Base-by-base conservation (phyloP, 139 green algal genomes). In the Edaphochlamys debaryana region DNA sequence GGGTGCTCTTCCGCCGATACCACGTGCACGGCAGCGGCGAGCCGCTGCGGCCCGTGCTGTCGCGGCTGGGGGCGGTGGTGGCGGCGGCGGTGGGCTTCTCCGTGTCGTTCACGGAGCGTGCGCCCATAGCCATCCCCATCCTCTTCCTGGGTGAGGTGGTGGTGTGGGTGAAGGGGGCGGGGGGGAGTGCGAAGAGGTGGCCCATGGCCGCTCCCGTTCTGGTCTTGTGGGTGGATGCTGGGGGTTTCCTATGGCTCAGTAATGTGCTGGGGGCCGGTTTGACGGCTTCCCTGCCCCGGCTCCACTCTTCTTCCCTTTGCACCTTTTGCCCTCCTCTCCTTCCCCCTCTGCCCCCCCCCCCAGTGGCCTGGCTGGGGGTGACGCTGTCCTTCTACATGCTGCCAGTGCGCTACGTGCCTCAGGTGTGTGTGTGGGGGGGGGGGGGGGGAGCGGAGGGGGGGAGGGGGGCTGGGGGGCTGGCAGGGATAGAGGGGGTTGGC, bases 1-100 rank as follows among this genome's bases (percentile, higher is more conserved):
- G 82, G 25, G 68, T 93, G 32, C 62, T 96, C 37, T 93, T 87
- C 82, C 83, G 87, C 54, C 90, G 91, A 15, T 90, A 90, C 84
- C 71, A 92, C 72, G 85, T 88, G 60, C 87, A 82, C 4, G 85
- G 86, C 37, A 52, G 38, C 32, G 75, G 74, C 37, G 79, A 85
- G 36, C 58, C 87, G 22, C 29, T 86, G 52, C 42, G 32, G 38
- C 86, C 87, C 20, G 56, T 94, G 63, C 60, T 85, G 36, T 37
- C 67, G 4, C 69, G 81, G 25, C 58, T 94, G 38, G 25, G 72
- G 20, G 80, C 32, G 20, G 78, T 92, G 48, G 62, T 86, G n/a
- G 15, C 81, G 17, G 29, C 54, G 32, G 78, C 81, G 13, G 15
- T 69, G 0, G 32, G 32, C 50, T 87, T 87, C 82, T 54, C 20